Percentiles rank a stretch among this genome's conserved stretches.
Evolutionary conservation across 2,329 filamentous ascomycete species (phyloP).

Genomic region (Pezicula radicicola): DNA sequence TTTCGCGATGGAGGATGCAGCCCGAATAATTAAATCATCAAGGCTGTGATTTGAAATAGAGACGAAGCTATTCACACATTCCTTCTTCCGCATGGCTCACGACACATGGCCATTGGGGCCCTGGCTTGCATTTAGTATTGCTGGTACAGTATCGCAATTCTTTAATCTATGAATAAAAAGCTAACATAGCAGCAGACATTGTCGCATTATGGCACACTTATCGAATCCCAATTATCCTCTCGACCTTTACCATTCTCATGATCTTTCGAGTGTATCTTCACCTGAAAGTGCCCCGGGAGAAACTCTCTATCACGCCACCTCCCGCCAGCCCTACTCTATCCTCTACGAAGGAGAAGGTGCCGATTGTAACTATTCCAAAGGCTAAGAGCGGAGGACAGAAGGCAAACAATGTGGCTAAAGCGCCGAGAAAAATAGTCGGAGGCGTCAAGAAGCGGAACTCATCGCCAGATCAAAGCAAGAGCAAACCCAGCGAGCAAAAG

Average conservation of each 20-base stretch:
- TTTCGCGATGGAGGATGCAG: no score
- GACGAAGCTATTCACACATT: neutral
- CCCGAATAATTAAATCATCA: conserved; percentile 4
- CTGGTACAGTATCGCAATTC: conserved; percentile 9
- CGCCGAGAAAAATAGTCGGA: conserved; percentile 32
- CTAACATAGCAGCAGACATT: conserved; percentile 16
- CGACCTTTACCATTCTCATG: conserved; percentile 33
- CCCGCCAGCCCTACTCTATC: conserved; percentile 16
- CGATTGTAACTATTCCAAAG: neutral
- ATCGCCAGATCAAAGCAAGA: conserved; percentile 27
- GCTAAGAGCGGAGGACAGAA: conserved; percentile 15
- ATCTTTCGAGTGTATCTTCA: conserved; percentile 29
- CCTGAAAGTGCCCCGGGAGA: conserved; percentile 25
- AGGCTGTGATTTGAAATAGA: neutral
- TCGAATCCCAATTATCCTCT: conserved; percentile 40
- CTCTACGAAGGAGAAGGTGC: conserved; percentile 19
- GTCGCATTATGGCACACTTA: conserved; percentile 41
- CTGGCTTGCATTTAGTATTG: conserved; percentile 12
- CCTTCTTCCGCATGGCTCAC: conserved; percentile 10
- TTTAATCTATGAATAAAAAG: neutral
- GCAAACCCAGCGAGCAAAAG: conserved; percentile 32
- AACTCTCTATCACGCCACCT: conserved; percentile 26
- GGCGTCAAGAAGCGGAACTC: conserved; percentile 23
- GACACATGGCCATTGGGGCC: conserved; percentile 13
- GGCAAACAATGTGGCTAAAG: conserved; percentile 23